Evolutionary conservation across 2,329 filamentous ascomycete genomes (phyloP).

Genomic region (Corniculantispora saksenae): DNA sequence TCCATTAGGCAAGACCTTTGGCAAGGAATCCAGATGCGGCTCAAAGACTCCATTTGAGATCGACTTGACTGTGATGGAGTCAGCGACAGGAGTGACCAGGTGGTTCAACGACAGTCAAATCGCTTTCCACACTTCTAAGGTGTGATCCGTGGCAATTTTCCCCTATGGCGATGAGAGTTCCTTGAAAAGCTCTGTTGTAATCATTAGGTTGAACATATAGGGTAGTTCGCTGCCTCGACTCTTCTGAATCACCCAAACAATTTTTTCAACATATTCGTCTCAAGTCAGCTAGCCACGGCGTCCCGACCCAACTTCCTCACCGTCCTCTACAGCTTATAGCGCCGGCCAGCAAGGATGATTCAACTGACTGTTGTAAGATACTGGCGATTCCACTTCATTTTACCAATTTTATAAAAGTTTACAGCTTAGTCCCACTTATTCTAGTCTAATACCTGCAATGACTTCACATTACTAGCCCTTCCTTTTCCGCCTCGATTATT

Average conservation of each 20-base stretch:
- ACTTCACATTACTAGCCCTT: too few relatives aligned
- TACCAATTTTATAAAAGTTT: too few relatives aligned
- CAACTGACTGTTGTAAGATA: too few relatives aligned
- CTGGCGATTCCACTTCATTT: too few relatives aligned
- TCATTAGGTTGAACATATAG: constrained; percentile 59
- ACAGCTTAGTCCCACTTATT: too few relatives aligned
- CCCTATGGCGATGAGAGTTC: constrained; percentile 60
- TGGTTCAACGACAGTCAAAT: constrained; percentile 17
- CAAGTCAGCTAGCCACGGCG: constrained; percentile 9
- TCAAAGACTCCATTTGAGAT: constrained; percentile 24
- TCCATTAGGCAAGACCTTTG: constrained; percentile 14
- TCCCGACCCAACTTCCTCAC: background rate
- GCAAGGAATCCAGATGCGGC: constrained; percentile 24
- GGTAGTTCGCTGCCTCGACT: constrained; percentile 53
- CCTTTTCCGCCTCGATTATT: too few relatives aligned
- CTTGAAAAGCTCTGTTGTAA: constrained; percentile 60
- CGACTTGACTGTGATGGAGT: constrained; percentile 18
- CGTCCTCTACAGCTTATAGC: constrained; percentile 30
- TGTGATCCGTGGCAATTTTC: constrained; percentile 36
- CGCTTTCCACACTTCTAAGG: constrained; percentile 22
- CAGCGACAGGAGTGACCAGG: constrained; percentile 22
- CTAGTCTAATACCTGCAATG: too few relatives aligned
- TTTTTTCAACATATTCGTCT: constrained; percentile 25
- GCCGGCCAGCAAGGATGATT: constrained; percentile 46
- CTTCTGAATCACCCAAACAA: constrained; percentile 26